Evolutionary conservation across 306 rosid species (phyloP), one percentile per base, ranked within the genome.

Genomic region (Ammopiptanthus mongolicus): DNA sequence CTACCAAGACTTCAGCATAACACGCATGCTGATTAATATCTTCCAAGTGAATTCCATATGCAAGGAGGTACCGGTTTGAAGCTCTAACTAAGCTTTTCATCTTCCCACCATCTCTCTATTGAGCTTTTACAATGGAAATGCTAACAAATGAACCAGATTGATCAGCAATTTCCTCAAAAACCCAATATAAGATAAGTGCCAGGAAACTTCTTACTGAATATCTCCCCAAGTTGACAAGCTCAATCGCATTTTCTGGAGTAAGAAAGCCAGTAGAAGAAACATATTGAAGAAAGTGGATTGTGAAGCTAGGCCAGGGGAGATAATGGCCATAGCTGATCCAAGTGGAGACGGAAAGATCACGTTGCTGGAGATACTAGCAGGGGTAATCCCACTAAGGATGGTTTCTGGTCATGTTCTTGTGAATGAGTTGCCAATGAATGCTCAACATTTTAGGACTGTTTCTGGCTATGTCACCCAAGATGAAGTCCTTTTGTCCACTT

Each of bases 311-410:
- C 81, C 88, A 3, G 83, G 77, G 29, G 81, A 84, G 78, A 77
- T 82, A 76, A 37, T 83, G 42, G 87, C 87, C 84, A 74, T 84
- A 14, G 91, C 80, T 5, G 88, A 85, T 55, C 85, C 85, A 36
- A 84, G 88, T 62, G 91, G 88, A 36, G 88, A 84, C 10, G 85
- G 87, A 61, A 87, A 82, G 75, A 84, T 85, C 14, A 84, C 87
- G 3, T 42, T 82, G 77, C 46, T 84, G 42, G 85, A 87, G 31
- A 84, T 84, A 14, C 68, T 87, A 4, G 87, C n/a, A n/a, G n/a
- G n/a, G n/a, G n/a, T n/a, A n/a, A n/a, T n/a, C n/a, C n/a, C n/a
- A n/a, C n/a, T n/a, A n/a, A n/a, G n/a, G n/a, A n/a, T n/a, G n/a
- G n/a, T n/a, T n/a, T n/a, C n/a, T n/a, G n/a, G n/a, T n/a, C 86